Percentiles rank a stretch among this genome's conserved stretches.
Conservation (phyloP, 208 protist genomes). For the Crithidia sp. region DNA sequence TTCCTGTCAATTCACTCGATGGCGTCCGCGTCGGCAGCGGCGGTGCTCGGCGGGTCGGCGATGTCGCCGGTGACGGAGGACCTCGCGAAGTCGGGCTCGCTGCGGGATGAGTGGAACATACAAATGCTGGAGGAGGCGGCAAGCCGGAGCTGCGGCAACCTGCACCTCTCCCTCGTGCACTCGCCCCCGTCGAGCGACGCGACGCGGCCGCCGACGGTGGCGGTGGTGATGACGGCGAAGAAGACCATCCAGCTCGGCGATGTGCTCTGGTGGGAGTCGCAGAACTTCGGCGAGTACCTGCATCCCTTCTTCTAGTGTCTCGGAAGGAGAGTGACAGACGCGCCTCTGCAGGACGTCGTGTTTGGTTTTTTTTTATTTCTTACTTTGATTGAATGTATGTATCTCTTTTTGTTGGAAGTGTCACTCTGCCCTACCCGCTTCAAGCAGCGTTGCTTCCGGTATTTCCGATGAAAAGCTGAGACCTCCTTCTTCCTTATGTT, state of each 20-base stretch:
- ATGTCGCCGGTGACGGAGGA: conserved; percentile 8
- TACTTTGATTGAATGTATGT: too few relatives aligned
- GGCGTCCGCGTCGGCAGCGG: conserved; percentile 15
- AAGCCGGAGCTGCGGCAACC: conserved; percentile 26
- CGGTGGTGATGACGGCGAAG: conserved; percentile 26
- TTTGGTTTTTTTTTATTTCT: too few relatives aligned
- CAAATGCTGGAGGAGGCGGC: conserved; percentile 34
- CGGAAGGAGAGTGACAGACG: not conserved
- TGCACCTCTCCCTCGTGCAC: conserved; percentile 24
- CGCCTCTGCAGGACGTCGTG: not conserved
- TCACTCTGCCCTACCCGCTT: too few relatives aligned
- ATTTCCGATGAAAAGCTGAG: too few relatives aligned
- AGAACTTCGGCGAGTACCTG: conserved; percentile 25
- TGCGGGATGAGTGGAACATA: conserved; percentile 17
- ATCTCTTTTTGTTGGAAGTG: too few relatives aligned
- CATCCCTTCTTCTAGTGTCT: conserved; percentile 3
- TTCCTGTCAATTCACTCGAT: conserved; percentile 36
- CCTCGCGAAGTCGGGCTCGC: not conserved
- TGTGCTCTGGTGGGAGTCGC: conserved; percentile 35
- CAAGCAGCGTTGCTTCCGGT: too few relatives aligned
- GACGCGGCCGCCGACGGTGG: conserved; percentile 6
- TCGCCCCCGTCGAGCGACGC: conserved; percentile 7
- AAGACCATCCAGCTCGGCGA: conserved; percentile 25
- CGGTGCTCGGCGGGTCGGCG: conserved; percentile 9
- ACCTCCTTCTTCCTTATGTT: too few relatives aligned